Percentiles rank a stretch among this genome's conserved stretches.
These are phyloP conservation scores for Paecilomyces dactylethromorphus DNA, from an alignment of 2,329 filamentous ascomycete species.

Conservation along the genomic window DNA sequence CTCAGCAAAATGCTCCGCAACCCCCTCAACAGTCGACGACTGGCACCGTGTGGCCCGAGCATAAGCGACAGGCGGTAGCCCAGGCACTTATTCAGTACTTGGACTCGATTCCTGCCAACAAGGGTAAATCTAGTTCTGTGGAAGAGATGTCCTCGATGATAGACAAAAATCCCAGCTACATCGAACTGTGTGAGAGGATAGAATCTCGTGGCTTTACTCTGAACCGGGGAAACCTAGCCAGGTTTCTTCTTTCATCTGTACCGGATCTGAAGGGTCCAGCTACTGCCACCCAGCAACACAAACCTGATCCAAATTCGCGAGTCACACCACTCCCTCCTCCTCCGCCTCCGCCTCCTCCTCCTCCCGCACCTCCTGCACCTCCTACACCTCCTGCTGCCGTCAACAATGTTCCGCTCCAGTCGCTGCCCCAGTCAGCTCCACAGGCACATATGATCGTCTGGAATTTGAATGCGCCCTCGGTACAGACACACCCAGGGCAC, in stretches of 20 bases:
- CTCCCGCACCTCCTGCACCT: not conserved
- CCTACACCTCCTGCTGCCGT: slow-evolving; percentile 1
- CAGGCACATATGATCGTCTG: not conserved
- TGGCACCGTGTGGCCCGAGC: slow-evolving; percentile 44
- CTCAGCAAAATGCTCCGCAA: not conserved
- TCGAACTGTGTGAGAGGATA: slow-evolving; percentile 48
- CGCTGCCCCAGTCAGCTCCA: not conserved
- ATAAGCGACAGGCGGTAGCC: slow-evolving; percentile 44
- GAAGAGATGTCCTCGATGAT: slow-evolving; percentile 42
- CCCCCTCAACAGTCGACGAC: slow-evolving; percentile 5
- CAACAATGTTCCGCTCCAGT: not conserved
- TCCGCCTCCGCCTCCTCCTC: not conserved
- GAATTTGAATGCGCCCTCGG: not conserved
- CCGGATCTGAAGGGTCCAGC: slow-evolving; percentile 15
- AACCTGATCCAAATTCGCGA: not conserved
- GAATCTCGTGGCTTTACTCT: slow-evolving; percentile 45
- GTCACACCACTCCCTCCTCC: not conserved
- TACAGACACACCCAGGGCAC: not conserved
- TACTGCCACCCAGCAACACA: slow-evolving; percentile 1
- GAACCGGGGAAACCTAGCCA: slow-evolving; percentile 48
- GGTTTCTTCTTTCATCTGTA: slow-evolving; percentile 35
- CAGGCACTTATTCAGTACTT: slow-evolving; percentile 45
- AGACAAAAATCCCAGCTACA: slow-evolving; percentile 49
- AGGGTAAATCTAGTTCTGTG: slow-evolving; percentile 27
- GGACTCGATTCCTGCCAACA: slow-evolving; percentile 36